Conservation (phyloP, 805 yeast genomes). For the Cyberlindnera maclurae region DNA sequence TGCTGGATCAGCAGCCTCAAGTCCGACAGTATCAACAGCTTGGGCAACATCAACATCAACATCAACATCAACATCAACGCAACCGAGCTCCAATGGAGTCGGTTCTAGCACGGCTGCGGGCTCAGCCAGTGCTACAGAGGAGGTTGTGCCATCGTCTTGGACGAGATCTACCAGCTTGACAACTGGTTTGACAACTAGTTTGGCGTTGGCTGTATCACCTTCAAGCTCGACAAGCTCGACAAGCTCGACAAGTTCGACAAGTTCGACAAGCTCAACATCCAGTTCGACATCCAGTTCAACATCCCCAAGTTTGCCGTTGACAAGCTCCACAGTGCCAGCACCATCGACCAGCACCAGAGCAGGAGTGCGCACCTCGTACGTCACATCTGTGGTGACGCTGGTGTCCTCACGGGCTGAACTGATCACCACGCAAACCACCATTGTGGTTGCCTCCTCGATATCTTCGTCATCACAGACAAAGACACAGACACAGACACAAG, state of each 20-base stretch:
- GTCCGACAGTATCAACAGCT: neutral
- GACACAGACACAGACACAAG: too few relatives aligned
- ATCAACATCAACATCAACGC: slow-evolving; percentile 12
- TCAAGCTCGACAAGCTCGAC: neutral
- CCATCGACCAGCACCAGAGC: slow-evolving; percentile 6
- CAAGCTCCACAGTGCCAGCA: slow-evolving; percentile 2
- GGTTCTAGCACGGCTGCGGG: too few relatives aligned
- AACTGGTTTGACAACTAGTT: too few relatives aligned
- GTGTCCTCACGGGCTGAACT: slow-evolving; percentile 8
- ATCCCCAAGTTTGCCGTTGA: slow-evolving; percentile 5
- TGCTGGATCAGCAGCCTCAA: slow-evolving; percentile 6
- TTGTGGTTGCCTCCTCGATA: slow-evolving; percentile 5
- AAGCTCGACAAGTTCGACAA: slow-evolving; percentile 9
- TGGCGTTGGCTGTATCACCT: too few relatives aligned
- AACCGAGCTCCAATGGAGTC: too few relatives aligned
- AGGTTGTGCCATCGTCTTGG: too few relatives aligned
- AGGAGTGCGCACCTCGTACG: slow-evolving; percentile 12
- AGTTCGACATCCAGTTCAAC: slow-evolving; percentile 8
- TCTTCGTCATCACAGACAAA: too few relatives aligned
- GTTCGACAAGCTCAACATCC: slow-evolving; percentile 5
- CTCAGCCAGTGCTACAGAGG: too few relatives aligned
- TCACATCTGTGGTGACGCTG: slow-evolving; percentile 8
- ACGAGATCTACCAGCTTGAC: too few relatives aligned
- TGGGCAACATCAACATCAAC: slow-evolving; percentile 18
- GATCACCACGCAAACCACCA: slow-evolving; percentile 8